Evolutionary conservation across 345 rosid species (phyloP).

Genomic region (Eutrema japonicum): DNA sequence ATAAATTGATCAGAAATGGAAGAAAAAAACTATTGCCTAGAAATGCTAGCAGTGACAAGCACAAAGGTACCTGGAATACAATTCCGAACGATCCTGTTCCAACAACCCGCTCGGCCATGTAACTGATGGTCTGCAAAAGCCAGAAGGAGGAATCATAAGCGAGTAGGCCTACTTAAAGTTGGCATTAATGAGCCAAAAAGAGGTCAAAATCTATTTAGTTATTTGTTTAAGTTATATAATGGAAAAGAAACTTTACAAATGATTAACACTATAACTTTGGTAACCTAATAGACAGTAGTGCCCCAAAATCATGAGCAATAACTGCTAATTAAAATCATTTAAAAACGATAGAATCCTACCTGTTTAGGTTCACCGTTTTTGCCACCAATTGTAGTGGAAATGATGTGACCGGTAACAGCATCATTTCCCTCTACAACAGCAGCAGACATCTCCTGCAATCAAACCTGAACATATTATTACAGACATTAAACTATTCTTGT

Average conservation of each 20-base stretch:
- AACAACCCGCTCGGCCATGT: slow-evolving; percentile 87
- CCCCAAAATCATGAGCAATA: not conserved
- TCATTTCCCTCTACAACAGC: slow-evolving; percentile 63
- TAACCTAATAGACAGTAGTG: not conserved
- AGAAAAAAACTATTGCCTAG: not conserved
- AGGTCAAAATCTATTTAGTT: not conserved
- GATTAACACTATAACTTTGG: not conserved
- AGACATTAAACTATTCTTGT: slow-evolving; percentile 3
- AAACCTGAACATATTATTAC: slow-evolving; percentile 16
- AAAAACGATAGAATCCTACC: slow-evolving; percentile 45
- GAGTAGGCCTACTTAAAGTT: slow-evolving; percentile 10
- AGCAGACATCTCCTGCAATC: slow-evolving; percentile 64
- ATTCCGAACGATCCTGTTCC: slow-evolving; percentile 86
- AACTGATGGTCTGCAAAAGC: slow-evolving; percentile 67
- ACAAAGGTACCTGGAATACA: slow-evolving; percentile 67
- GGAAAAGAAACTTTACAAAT: slow-evolving; percentile 3
- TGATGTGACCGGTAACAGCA: slow-evolving; percentile 73
- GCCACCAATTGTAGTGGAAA: slow-evolving; percentile 82
- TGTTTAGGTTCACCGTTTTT: slow-evolving; percentile 85
- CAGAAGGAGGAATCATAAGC: slow-evolving; percentile 22
- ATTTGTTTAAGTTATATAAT: not conserved
- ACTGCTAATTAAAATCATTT: not conserved
- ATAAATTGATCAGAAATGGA: slow-evolving; percentile 7
- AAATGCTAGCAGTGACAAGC: slow-evolving; percentile 4
- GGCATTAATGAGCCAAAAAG: not conserved